Evolutionary conservation across 2,329 filamentous ascomycete genomes (phyloP), one percentile per base, ranked within the genome.

Genomic region (Zasmidium cellare): DNA sequence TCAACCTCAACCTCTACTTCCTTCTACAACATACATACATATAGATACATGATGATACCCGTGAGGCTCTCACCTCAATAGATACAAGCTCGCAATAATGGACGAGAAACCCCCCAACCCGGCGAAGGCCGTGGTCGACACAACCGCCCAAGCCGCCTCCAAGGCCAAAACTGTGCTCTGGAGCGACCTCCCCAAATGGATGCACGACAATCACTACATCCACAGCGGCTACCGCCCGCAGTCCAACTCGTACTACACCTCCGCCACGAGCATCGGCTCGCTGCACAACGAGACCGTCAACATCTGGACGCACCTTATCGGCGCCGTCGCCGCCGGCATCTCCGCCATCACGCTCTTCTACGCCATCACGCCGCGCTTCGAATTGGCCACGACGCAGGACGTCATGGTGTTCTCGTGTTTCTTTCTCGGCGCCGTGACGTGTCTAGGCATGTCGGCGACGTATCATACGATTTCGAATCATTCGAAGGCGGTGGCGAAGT

Each of bases 401-500:
- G 79, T 90, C n/a, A 62, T 85, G 35, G 90, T 85, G 25, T 91
- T 96, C 71, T 77, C 79, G 1, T 92, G 87, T 75, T 96, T 94
- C 80, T 92, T 96, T 68, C 78, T 79, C 22, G 91, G 91, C 11
- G 78, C 78, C 0, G 66, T 75, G 1, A 69, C 69, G 3, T 82
- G 79, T 61, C 61, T 82, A 28, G 76, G 76, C 3, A 78, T 80
- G 75, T 77, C 74, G 56, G 77, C 91, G 3, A 89, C 88, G 2
- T 99, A 87, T 72, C 94, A 99, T 72, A 84, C 90, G 1, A 83
- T 97, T 49, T 86, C 82, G 20, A 96, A 97, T 65, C 94, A 99
- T 74, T 94, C 90, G 18, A 84, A 86, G 38, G 75, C 76, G 1
- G 90, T 97, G 14, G 87, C 89, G 1, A 87, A 84, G 61, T 90